phyloP scores from a whole-genome alignment of 768 basidiomycete species.

The Serendipita sp. region DNA sequence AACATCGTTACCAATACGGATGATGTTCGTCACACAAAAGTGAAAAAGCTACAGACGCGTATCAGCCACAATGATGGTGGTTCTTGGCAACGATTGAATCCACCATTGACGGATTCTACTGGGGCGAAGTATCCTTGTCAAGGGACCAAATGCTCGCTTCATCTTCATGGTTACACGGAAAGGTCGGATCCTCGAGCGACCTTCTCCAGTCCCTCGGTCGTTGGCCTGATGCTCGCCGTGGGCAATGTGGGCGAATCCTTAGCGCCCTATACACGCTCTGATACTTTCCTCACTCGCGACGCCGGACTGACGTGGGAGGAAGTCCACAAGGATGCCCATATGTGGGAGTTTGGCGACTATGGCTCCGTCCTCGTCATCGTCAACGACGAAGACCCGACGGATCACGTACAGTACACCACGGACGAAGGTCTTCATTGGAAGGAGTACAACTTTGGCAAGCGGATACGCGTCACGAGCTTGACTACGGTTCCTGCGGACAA shows the following conservation, averaged over 20 bases:
- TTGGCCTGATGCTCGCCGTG: slow-evolving; percentile 89
- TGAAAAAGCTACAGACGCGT: slow-evolving; percentile 63
- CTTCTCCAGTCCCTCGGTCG: slow-evolving; percentile 81
- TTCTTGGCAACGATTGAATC: slow-evolving; percentile 68
- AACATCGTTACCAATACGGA: slow-evolving; percentile 77
- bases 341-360: slow-evolving; percentile 97
- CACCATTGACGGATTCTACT: slow-evolving; percentile 62
- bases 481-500: slow-evolving; percentile 84
- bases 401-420: slow-evolving; percentile 76
- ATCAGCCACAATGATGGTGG: slow-evolving; percentile 98
- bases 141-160: slow-evolving; percentile 58
- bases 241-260: slow-evolving; percentile 86
- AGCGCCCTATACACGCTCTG: slow-evolving; percentile 66
- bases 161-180: slow-evolving; percentile 94
- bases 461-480: slow-evolving; percentile 57
- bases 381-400: slow-evolving; percentile 88
- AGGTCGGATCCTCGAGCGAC: slow-evolving; percentile 80
- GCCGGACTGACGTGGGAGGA: slow-evolving; percentile 98
- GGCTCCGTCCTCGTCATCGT: slow-evolving; percentile 87
- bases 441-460: slow-evolving; percentile 62
- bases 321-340: slow-evolving; percentile 92
- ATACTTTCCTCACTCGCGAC: slow-evolving; percentile 93
- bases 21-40: slow-evolving; percentile 52
- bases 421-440: slow-evolving; percentile 82
- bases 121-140: slow-evolving; percentile 58